Conservation (phyloP, 257 asterid genomes). For the Echium plantagineum region DNA sequence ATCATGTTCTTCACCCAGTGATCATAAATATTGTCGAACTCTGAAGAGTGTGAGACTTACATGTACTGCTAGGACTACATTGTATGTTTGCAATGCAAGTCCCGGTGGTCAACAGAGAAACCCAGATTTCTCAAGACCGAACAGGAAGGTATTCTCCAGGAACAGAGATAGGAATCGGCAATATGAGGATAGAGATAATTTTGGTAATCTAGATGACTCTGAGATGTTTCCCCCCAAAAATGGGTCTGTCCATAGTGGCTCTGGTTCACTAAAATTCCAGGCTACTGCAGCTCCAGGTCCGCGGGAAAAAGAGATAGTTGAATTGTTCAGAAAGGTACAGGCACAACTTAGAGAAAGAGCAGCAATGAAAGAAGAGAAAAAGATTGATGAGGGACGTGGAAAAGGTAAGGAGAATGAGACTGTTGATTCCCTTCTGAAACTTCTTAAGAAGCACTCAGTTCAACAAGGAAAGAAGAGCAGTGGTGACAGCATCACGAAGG, state of each 20-base stretch:
- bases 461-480: slow-evolving; percentile 61
- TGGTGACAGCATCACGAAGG: slow-evolving; percentile 23
- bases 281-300: slow-evolving; percentile 73
- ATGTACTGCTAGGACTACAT: slow-evolving; percentile 26
- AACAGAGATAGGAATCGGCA: slow-evolving; percentile 56
- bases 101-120: slow-evolving; percentile 56
- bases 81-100: slow-evolving; percentile 48
- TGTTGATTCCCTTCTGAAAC: slow-evolving; percentile 94
- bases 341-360: slow-evolving; percentile 83
- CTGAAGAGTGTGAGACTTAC: slow-evolving; percentile 29
- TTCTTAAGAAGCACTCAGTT: slow-evolving; percentile 76
- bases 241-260: slow-evolving; percentile 48
- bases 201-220: slow-evolving; percentile 52
- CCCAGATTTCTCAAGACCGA: slow-evolving; percentile 58
- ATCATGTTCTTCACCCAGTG: slow-evolving; percentile 26
- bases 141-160: slow-evolving; percentile 58
- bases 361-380: slow-evolving; percentile 62
- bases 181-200: slow-evolving; percentile 49
- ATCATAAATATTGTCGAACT: slow-evolving; percentile 24
- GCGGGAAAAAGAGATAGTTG: slow-evolving; percentile 85
- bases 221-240: slow-evolving; percentile 57
- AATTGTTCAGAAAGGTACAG: slow-evolving; percentile 87
- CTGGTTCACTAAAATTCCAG: slow-evolving; percentile 47
- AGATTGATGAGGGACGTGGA: slow-evolving; percentile 40
- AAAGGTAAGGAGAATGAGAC: slow-evolving; percentile 75